A percentile compares a stretch with the other conserved stretches of the same genome.
Conservation (phyloP, 495 filamentous ascomycete species). For the Penicillium samsonianum region DNA sequence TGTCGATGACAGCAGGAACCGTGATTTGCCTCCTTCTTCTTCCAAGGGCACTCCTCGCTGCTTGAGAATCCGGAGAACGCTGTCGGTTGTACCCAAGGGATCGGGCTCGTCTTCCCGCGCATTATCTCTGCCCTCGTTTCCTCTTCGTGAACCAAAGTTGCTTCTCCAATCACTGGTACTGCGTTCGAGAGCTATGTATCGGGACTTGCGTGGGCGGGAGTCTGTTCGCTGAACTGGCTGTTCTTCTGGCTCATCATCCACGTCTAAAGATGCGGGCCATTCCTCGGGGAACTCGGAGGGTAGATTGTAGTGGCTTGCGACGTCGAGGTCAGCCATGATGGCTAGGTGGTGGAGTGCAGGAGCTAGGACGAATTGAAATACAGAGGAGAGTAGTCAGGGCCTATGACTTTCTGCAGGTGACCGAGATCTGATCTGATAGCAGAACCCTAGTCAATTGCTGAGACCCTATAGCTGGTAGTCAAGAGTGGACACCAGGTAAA, state of each 20-base stretch:
- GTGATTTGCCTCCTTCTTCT: slow-evolving; percentile 81
- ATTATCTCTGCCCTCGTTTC: slow-evolving; percentile 67
- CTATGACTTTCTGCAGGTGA: slow-evolving; percentile 11
- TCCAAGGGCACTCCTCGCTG: slow-evolving; percentile 78
- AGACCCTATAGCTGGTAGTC: slow-evolving; percentile 23
- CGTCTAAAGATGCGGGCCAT: slow-evolving; percentile 83
- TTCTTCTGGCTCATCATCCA: slow-evolving; percentile 68
- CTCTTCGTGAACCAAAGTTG: slow-evolving; percentile 68
- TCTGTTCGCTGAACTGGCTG: slow-evolving; percentile 52
- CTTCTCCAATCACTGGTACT: slow-evolving; percentile 66
- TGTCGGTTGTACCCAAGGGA: slow-evolving; percentile 76
- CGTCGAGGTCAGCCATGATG: slow-evolving; percentile 65
- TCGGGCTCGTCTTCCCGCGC: slow-evolving; percentile 90
- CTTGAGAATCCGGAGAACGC: slow-evolving; percentile 79
- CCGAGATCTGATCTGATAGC: slow-evolving; percentile 2
- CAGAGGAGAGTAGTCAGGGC: not conserved
- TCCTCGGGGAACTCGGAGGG: slow-evolving; percentile 73
- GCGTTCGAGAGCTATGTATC: slow-evolving; percentile 81
- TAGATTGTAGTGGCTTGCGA: slow-evolving; percentile 89
- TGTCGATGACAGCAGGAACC: slow-evolving; percentile 91
- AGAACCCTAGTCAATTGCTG: slow-evolving; percentile 15
- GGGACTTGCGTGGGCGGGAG: slow-evolving; percentile 66
- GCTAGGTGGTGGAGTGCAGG: slow-evolving; percentile 11
- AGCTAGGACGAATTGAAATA: slow-evolving; percentile 17
- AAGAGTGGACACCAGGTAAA: slow-evolving; percentile 20